Evolutionary conservation across 306 rosid genomes (phyloP), one percentile per base, ranked within the genome.

Genomic region (Urtica urens): DNA sequence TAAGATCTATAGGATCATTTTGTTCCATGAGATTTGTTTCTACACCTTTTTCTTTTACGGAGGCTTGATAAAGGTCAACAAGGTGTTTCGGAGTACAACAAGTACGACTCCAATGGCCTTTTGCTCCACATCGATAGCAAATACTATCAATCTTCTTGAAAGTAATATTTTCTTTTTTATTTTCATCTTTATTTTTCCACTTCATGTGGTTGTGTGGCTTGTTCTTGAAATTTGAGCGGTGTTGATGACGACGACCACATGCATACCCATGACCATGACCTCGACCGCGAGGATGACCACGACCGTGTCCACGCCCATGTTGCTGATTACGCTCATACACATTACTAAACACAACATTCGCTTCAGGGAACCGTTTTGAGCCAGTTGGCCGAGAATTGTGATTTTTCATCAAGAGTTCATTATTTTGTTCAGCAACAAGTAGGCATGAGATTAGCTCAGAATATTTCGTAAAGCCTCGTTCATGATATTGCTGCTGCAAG

Each of bases 21-120:
- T 42, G 40, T 9, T 45, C 17, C 5, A 21, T 14, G 4, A 20
- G 2, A 13, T 30, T 57, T 4, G 15, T 46, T 0, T 31, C 41
- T 3, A 4, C 3, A 9, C 0, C 3, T 3, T 50, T 50, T 5
- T 18, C 27, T 7, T 39, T 16, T 1, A 15, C 13, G 0, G 14
- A 60, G 0, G 66, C 66, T n/a, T 49, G 26, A 8, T 20, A 27
- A 29, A 38, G 31, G 0, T 49, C 49, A 10, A 37, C 13, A n/a
- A 48, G 16, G n/a, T 38, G 29, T 9, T 47, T 60, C 2, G 20
- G 16, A 2, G 22, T 60, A 8, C 3, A 49, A 13, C 18, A 49
- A 0, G 47, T 47, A 38, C 3, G 0, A 0, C 4, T 13, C 64
- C 23, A 48, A 9, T 46, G 49, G 3, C 48, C 47, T 21, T 33